phyloP scores from a whole-genome alignment of 2,329 filamentous ascomycete species.

The Purpureocillium lavendulum region DNA sequence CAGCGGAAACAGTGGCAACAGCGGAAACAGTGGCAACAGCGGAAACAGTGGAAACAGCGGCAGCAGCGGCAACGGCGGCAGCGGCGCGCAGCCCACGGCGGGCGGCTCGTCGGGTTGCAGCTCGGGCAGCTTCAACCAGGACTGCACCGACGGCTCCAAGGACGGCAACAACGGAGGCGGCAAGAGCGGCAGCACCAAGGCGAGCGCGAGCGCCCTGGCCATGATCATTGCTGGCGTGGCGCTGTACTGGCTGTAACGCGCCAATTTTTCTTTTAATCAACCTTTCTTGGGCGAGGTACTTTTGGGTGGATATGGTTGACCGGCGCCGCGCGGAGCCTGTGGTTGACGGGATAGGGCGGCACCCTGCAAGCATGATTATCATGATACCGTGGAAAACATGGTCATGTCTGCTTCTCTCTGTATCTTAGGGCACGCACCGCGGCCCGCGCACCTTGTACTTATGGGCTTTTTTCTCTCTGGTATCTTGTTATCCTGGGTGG shows the following conservation, averaged over 20 bases:
- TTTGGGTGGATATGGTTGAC: too few relatives aligned
- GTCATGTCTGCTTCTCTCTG: neutral
- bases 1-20: conserved; percentile 8
- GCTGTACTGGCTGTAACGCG: conserved; percentile 24
- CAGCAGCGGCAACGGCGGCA: conserved; percentile 7
- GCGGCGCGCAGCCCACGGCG: conserved; percentile 3
- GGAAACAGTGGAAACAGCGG: conserved; percentile 7
- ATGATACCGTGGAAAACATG: neutral
- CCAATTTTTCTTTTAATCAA: too few relatives aligned
- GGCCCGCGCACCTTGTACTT: neutral
- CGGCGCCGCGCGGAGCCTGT: too few relatives aligned
- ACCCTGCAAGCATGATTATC: too few relatives aligned
- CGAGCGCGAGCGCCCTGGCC: conserved; percentile 26
- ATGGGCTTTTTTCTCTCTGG: neutral
- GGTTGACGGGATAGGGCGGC: too few relatives aligned
- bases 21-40: conserved; percentile 16
- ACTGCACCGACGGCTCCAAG: conserved; percentile 19
- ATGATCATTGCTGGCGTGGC: conserved; percentile 27
- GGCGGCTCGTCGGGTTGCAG: conserved; percentile 20
- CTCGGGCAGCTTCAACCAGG: conserved; percentile 30
- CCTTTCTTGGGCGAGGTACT: too few relatives aligned
- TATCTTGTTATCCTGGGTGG: neutral
- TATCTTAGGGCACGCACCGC: neutral
- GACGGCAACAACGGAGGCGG: conserved; percentile 15
- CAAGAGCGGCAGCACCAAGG: conserved; percentile 21